phyloP scores from a whole-genome alignment of 1,139 yeast genomes.

The Suhomyces chickasaworum region DNA sequence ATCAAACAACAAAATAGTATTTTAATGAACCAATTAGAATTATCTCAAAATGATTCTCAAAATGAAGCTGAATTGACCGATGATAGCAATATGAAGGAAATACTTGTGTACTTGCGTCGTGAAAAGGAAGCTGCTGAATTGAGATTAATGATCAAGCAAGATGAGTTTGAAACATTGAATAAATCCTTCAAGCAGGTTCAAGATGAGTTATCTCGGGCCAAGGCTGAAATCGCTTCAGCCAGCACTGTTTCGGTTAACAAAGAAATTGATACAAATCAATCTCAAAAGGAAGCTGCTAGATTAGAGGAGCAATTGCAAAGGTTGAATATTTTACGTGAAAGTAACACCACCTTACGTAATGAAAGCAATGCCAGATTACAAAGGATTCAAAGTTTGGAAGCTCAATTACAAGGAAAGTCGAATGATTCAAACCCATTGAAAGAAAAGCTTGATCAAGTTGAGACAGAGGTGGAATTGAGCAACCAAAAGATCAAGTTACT shows the following conservation, averaged over 20 bases:
- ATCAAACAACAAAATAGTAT: conserved; percentile 66
- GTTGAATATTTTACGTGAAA: conserved; percentile 70
- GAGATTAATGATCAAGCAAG: conserved; percentile 51
- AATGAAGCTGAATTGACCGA: conserved; percentile 16
- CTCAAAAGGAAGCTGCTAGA: conserved; percentile 52
- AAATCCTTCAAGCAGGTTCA: conserved; percentile 42
- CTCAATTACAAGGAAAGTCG: conserved; percentile 21
- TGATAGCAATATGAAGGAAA: conserved; percentile 46
- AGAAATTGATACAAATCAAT: conserved; percentile 36
- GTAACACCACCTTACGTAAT: conserved; percentile 65
- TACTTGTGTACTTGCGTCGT: conserved; percentile 65
- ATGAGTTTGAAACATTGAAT: conserved; percentile 52
- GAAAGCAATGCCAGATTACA: conserved; percentile 41
- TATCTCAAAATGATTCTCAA: conserved; percentile 22
- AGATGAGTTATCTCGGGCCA: conserved; percentile 47
- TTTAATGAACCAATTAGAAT: conserved; percentile 70
- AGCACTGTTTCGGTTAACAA: background rate
- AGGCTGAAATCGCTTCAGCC: conserved; percentile 38
- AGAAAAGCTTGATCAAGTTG: conserved; percentile 24
- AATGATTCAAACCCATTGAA: conserved; percentile 26
- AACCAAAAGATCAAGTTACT: conserved; percentile 37
- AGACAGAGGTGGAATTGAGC: conserved; percentile 31
- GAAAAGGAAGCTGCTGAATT: conserved; percentile 76
- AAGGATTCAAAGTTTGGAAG: conserved; percentile 27
- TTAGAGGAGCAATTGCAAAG: conserved; percentile 66